phyloP scores from a whole-genome alignment of 176 grass and related monocot species.

The Cenchrus purpureus region DNA sequence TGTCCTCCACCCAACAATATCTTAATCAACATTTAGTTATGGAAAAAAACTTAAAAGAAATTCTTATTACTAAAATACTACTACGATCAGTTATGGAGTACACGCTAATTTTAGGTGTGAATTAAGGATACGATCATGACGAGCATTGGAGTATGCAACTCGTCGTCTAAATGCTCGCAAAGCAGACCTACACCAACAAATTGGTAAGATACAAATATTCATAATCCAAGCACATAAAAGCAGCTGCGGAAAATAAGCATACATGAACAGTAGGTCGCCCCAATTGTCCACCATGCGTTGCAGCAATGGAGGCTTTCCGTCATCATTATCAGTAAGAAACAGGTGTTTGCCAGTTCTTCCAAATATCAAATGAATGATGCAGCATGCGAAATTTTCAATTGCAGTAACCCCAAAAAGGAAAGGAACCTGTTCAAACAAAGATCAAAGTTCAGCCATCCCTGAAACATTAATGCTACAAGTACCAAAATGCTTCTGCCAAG shows the following conservation, averaged over 20 bases:
- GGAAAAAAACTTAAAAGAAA: constrained; percentile 39
- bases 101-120: constrained; percentile 41
- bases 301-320: constrained; percentile 85
- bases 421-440: constrained; percentile 68
- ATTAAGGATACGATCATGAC: constrained; percentile 75
- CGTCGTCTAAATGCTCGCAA: constrained; percentile 84
- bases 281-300: constrained; percentile 89
- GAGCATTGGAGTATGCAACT: constrained; percentile 91
- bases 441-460: constrained; percentile 9
- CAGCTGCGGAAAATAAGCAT: constrained; percentile 37
- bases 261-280: constrained; percentile 79
- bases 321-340: constrained; percentile 79
- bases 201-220: constrained; percentile 37
- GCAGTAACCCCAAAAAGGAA: constrained; percentile 92
- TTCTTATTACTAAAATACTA: neutral
- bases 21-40: constrained; percentile 63
- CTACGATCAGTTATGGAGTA: neutral
- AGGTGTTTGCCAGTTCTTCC: constrained; percentile 96
- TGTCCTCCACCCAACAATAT: constrained; percentile 98
- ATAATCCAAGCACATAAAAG: constrained; percentile 38
- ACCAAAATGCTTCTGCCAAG: constrained; percentile 18
- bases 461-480: neutral
- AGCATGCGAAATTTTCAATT: constrained; percentile 79
- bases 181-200: constrained; percentile 68
- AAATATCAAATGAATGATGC: constrained; percentile 94